Conservation (phyloP, 2,329 filamentous ascomycete species). For the Shiraia sp. region DNA sequence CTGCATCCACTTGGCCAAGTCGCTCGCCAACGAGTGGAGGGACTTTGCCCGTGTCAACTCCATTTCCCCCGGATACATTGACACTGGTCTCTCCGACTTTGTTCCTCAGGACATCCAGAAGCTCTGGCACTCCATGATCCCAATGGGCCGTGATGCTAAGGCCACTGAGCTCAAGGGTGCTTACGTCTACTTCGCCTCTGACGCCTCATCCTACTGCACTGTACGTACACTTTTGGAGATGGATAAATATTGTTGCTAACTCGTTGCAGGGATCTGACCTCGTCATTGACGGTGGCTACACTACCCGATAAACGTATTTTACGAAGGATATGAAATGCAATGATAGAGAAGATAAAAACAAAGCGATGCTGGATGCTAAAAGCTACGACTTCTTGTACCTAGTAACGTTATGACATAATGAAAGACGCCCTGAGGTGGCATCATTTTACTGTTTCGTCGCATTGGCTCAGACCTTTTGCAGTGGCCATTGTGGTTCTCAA, state of each 20-base stretch:
- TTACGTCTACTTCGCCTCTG: constrained; percentile 79
- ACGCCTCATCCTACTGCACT: constrained; percentile 82
- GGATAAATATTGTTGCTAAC: no score
- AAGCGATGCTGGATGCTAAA: constrained; percentile 9
- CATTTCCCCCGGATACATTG: constrained; percentile 70
- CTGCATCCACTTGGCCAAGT: constrained; percentile 66
- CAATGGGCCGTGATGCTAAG: constrained; percentile 76
- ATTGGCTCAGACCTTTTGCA: constrained; percentile 6
- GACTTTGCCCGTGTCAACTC: constrained; percentile 71
- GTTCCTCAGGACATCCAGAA: constrained; percentile 69
- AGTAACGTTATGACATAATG: constrained; percentile 23
- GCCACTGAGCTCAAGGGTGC: constrained; percentile 79
- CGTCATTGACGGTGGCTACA: constrained; percentile 76
- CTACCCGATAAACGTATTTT: constrained; percentile 41
- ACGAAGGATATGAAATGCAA: constrained; percentile 10
- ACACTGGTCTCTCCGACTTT: constrained; percentile 69
- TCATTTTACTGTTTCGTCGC: not conserved
- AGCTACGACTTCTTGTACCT: constrained; percentile 12
- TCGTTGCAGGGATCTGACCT: constrained; percentile 61
- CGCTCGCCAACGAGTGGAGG: constrained; percentile 70
- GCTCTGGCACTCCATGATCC: constrained; percentile 77
- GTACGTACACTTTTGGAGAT: constrained; percentile 48
- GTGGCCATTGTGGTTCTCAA: not conserved
- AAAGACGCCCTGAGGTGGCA: constrained; percentile 2
- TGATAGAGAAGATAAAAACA: constrained; percentile 15